Evolutionary conservation across 164 flowering plant species (phyloP), one percentile per base, ranked within the genome.

Genomic region (Nymphaea colorata): DNA sequence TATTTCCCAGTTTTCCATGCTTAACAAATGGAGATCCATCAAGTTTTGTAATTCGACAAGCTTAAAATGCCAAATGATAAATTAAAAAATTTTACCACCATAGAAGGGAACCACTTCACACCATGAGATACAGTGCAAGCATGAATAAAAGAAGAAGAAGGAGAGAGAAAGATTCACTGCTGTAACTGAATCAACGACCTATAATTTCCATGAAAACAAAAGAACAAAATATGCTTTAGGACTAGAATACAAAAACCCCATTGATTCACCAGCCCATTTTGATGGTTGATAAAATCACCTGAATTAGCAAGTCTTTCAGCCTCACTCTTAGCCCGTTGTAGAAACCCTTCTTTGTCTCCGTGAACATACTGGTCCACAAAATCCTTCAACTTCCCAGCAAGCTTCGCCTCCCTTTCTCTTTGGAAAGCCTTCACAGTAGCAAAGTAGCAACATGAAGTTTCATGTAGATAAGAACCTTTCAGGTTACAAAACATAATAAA

Each of bases 381-480:
- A 69, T 73, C 78, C 77, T 81, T 87, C 66, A 90, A 76, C 10
- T 53, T 51, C 62, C 79, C 74, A 41, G 92, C 96, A 69, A 93
- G 91, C 69, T 82, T 90, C 73, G 86, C 98, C 76, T 93, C 98
- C 71, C 98, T 86, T 76, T 89, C 97, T 68, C 70, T 89, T 73
- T 93, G 98, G 66, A 89, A 85, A 74, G 76, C 88, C 96, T 93
- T 75, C 76, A 81, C 66, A 68, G 66, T 14, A 67, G 45, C 17
- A 74, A 51, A 51, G 8, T 15, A 5, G 57, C 57, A 51, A 15
- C 36, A 25, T 25, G 36, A 25, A 25, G 36, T 25, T 25, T 25
- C 36, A 25, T 25, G 36, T 25, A 25, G 36, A 25, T 25, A 25
- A 25, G 36, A 25, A 25, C 36, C 36, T 25, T 25, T 25, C 36